Percentiles rank a stretch among this genome's conserved stretches.
Conservation (phyloP, 495 filamentous ascomycete genomes). For the Xylaria cubensis region DNA sequence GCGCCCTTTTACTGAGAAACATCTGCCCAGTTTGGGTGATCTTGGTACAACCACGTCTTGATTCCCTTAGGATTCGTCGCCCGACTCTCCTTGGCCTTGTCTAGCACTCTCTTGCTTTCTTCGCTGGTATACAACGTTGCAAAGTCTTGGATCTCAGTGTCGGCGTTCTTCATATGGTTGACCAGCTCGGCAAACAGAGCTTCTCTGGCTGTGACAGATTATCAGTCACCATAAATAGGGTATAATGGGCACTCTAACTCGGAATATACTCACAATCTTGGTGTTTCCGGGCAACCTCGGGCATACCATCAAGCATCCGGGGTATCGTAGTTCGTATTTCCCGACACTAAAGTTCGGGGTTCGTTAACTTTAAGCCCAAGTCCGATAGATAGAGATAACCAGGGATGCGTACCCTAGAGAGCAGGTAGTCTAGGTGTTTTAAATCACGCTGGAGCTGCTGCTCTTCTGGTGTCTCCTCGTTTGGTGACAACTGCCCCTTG, state of each 20-base stretch:
- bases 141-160: slow-evolving; percentile 53
- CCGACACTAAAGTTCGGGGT: slow-evolving; percentile 19
- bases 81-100: slow-evolving; percentile 51
- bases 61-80: slow-evolving; percentile 55
- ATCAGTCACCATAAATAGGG: slow-evolving; percentile 42
- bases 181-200: slow-evolving; percentile 36
- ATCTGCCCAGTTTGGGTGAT: slow-evolving; percentile 57
- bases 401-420: slow-evolving; percentile 42
- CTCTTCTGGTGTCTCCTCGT: slow-evolving; percentile 37
- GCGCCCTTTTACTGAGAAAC: slow-evolving; percentile 8
- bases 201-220: slow-evolving; percentile 35
- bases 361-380: not conserved
- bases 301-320: slow-evolving; percentile 25
- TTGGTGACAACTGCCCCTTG: slow-evolving; percentile 1
- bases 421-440: slow-evolving; percentile 46
- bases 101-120: slow-evolving; percentile 50
- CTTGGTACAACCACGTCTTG: slow-evolving; percentile 55
- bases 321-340: slow-evolving; percentile 25
- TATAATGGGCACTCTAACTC: not conserved
- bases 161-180: slow-evolving; percentile 45
- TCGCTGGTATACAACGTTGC: slow-evolving; percentile 44
- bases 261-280: slow-evolving; percentile 3
- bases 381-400: not conserved
- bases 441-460: slow-evolving; percentile 43
- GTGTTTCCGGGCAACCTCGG: slow-evolving; percentile 16